Base-by-base conservation (phyloP, 2,329 filamentous ascomycete genomes). In the Basipetospora chlamydospora region DNA sequence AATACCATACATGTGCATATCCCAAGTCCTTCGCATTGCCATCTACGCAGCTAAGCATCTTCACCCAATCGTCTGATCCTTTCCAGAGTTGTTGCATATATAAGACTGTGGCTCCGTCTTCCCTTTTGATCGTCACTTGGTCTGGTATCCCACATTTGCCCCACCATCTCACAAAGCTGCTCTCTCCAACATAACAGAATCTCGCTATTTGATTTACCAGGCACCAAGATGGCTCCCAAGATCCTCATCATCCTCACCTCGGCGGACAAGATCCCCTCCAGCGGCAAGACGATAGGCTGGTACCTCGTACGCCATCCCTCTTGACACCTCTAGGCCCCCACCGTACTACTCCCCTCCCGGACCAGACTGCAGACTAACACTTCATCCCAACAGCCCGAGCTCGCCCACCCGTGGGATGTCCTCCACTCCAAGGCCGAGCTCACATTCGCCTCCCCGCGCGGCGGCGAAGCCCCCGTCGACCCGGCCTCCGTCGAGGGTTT, bases 191-290 rank as follows among this genome's bases (percentile, higher is more conserved):
- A n/a, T n/a, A n/a, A n/a, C n/a, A n/a, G n/a, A n/a, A n/a, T n/a
- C n/a, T n/a, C n/a, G n/a, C n/a, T n/a, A n/a, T n/a, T n/a, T n/a
- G n/a, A n/a, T n/a, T n/a, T n/a, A n/a, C n/a, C n/a, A n/a, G n/a
- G n/a, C n/a, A n/a, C n/a, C n/a, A n/a, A n/a, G n/a, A 69, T 70
- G 64, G 58, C 63, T 25, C 64, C 61, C 46, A 80, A 78, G 54
- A 59, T 84, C 44, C 77, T 85, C 59, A 59, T 83, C 53, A 72
- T 85, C 40, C 70, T 84, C 42, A 80, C 75, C 44, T 83, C 77
- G 42, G 64, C 70, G 52, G 55, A 52, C 50, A 56, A 60, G 53
- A 63, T 73, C 33, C 59, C 59, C 46, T 43, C 42, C 38, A 60
- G 63, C 30, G 61, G 61, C 48, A 60, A 61, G 47, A 66, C 67